These are phyloP conservation scores for Candida buenavistaensis DNA, from an alignment of 1,139 yeast genomes.

Conservation along the genomic window DNA sequence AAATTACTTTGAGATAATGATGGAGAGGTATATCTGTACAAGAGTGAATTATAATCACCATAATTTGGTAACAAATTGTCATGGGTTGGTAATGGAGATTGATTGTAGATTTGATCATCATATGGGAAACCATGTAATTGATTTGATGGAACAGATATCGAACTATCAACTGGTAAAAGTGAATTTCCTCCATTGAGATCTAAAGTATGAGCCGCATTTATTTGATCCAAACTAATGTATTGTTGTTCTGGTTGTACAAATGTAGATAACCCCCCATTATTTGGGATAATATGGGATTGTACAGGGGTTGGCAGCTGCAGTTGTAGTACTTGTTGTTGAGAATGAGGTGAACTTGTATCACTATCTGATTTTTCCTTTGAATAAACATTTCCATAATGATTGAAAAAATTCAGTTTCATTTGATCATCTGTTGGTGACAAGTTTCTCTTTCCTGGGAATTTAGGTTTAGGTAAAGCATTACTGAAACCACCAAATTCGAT, in stretches of 20 bases:
- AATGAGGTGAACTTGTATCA: constrained; percentile 6
- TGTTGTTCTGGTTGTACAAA: constrained; percentile 11
- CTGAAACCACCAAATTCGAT: constrained; percentile 43
- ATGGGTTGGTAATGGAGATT: constrained; percentile 12
- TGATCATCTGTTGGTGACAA: constrained; percentile 18
- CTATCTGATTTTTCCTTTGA: constrained; percentile 16
- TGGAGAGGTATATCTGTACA: constrained; percentile 20
- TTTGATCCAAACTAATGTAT: constrained; percentile 16
- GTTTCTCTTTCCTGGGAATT: constrained; percentile 14
- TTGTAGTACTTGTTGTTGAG: constrained; percentile 4
- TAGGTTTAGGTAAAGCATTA: constrained; percentile 35
- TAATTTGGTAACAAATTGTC: constrained; percentile 10
- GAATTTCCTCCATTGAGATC: constrained; percentile 4
- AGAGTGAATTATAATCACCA: constrained; percentile 14
- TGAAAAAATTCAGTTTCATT: constrained; percentile 14
- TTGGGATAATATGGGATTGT: constrained; percentile 2
- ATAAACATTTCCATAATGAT: constrained; percentile 28
- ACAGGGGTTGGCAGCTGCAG: constrained; percentile 4
- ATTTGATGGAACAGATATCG: constrained; percentile 1
- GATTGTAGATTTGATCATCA: constrained; percentile 21
- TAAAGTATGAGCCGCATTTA: constrained; percentile 13
- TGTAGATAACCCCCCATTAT: too few species aligned
- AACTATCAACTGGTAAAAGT: constrained; percentile 2
- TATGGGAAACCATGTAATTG: constrained; percentile 21
- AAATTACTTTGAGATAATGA: constrained; percentile 15